Percentiles rank a stretch among this genome's conserved stretches.
phyloP scores from a whole-genome alignment of 1,284 basidiomycete genomes.

The Coniferiporia sulphurascens region DNA sequence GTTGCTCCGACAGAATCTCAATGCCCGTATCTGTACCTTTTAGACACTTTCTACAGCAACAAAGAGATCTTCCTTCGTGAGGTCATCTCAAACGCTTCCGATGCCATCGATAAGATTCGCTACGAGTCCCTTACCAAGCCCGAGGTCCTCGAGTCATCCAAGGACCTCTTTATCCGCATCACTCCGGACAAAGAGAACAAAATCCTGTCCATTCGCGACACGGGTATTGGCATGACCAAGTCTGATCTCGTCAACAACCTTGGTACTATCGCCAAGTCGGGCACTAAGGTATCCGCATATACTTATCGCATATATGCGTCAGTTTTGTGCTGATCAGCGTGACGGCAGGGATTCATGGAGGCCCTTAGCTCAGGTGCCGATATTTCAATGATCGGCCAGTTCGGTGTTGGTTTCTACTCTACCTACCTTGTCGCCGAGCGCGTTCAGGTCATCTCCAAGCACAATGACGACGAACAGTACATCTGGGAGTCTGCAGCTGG shows the following conservation, averaged over 20 bases:
- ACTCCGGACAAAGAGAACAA: slow-evolving; percentile 96
- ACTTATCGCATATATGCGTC: slow-evolving; percentile 11
- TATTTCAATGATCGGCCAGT: slow-evolving; percentile 91
- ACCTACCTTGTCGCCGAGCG: slow-evolving; percentile 98
- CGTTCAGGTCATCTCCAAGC: slow-evolving; percentile 98
- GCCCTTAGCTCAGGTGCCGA: slow-evolving; percentile 95
- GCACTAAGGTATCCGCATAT: slow-evolving; percentile 64
- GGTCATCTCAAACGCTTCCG: slow-evolving; percentile 87
- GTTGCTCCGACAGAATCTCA: slow-evolving; percentile 7
- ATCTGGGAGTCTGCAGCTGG: slow-evolving; percentile 99
- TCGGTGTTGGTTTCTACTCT: slow-evolving; percentile 99
- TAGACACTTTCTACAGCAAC: slow-evolving; percentile 98
- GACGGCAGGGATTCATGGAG: slow-evolving; percentile 88
- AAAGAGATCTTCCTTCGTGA: slow-evolving; percentile 99
- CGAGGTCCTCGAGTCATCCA: slow-evolving; percentile 78
- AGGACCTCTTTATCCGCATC: slow-evolving; percentile 91
- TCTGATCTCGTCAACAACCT: slow-evolving; percentile 98
- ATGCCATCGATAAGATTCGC: slow-evolving; percentile 97
- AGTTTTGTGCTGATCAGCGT: slow-evolving; percentile 15
- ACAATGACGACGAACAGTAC: slow-evolving; percentile 99
- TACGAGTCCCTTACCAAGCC: slow-evolving; percentile 92
- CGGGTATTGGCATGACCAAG: slow-evolving; percentile 99
- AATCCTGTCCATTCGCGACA: slow-evolving; percentile 87
- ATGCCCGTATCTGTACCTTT: slow-evolving; percentile 17
- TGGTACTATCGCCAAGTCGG: slow-evolving; percentile 99